Percentiles rank a stretch among this genome's conserved stretches.
phyloP scores from a whole-genome alignment of 441 rosid genomes.

The Erysimum pusillum region DNA sequence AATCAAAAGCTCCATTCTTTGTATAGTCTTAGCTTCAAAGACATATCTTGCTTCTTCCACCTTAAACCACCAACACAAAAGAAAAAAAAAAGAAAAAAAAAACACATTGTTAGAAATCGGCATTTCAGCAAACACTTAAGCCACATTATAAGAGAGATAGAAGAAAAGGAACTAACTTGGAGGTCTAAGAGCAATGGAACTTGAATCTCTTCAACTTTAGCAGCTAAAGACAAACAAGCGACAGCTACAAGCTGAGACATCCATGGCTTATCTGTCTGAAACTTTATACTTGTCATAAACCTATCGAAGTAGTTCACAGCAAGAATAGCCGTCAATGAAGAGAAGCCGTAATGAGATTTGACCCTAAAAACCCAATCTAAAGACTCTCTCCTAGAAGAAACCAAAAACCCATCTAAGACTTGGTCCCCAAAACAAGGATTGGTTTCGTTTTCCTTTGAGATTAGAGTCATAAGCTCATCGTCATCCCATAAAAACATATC shows the following conservation, averaged over 20 bases:
- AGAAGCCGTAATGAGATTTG: constrained; percentile 61
- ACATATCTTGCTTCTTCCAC: constrained; percentile 64
- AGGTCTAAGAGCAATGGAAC: constrained; percentile 69
- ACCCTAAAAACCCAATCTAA: constrained; percentile 67
- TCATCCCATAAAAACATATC: constrained; percentile 61
- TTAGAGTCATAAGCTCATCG: constrained; percentile 55
- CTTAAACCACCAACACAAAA: constrained; percentile 40
- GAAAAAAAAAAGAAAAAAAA: not conserved
- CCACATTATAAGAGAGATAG: constrained; percentile 17
- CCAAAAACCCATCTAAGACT: constrained; percentile 48
- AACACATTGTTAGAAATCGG: not conserved
- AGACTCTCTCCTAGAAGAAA: constrained; percentile 55
- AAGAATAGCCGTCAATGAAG: constrained; percentile 62
- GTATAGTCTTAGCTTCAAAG: constrained; percentile 74
- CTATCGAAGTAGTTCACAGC: constrained; percentile 80
- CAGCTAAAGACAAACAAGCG: constrained; percentile 74
- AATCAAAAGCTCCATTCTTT: constrained; percentile 77
- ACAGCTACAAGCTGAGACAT: constrained; percentile 72
- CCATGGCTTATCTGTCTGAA: constrained; percentile 73
- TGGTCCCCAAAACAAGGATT: constrained; percentile 37
- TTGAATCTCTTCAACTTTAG: constrained; percentile 76
- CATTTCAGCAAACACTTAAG: constrained; percentile 30
- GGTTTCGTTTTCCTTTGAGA: constrained; percentile 58
- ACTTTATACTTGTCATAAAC: constrained; percentile 54
- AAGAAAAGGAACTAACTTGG: constrained; percentile 54